Conservation (phyloP, 176 grass and related monocot genomes). For the Eremochloa ophiuroides region DNA sequence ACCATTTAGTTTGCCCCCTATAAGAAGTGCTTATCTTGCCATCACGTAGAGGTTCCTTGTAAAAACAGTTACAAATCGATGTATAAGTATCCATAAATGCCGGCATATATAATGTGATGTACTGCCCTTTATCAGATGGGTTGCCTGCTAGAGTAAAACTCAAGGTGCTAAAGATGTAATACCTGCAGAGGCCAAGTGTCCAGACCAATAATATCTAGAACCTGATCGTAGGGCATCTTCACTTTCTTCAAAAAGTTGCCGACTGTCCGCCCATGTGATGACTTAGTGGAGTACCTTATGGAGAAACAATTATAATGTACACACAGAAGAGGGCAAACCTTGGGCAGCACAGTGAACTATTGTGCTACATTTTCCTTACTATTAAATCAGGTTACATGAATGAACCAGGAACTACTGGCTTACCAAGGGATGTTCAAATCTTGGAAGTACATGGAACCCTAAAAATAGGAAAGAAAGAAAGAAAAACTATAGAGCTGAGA, state of each 20-base stretch:
- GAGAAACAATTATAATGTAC: neutral
- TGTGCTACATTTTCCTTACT: neutral
- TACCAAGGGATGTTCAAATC: constrained; percentile 73
- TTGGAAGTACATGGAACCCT: constrained; percentile 67
- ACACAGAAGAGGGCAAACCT: neutral
- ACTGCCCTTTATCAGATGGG: neutral
- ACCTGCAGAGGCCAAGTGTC: constrained; percentile 68
- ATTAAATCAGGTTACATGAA: neutral
- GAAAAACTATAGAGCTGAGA: neutral
- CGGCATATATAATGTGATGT: neutral
- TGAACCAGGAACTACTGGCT: constrained; percentile 6
- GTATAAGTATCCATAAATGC: neutral
- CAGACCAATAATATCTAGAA: constrained; percentile 64
- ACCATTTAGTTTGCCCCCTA: constrained; percentile 38
- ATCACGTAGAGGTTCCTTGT: constrained; percentile 39
- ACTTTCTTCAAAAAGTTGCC: constrained; percentile 76
- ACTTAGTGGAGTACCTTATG: constrained; percentile 66
- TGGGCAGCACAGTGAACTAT: neutral
- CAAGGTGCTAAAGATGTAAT: neutral
- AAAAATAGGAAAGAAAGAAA: neutral
- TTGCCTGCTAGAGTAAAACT: neutral
- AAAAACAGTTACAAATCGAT: neutral
- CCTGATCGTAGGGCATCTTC: constrained; percentile 48
- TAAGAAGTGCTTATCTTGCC: constrained; percentile 31
- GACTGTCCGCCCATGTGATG: constrained; percentile 36